A percentile compares a stretch with the other conserved stretches of the same genome.
phyloP scores from a whole-genome alignment of 371 early-diverging fungal genomes.

The Mortierella sp. region DNA sequence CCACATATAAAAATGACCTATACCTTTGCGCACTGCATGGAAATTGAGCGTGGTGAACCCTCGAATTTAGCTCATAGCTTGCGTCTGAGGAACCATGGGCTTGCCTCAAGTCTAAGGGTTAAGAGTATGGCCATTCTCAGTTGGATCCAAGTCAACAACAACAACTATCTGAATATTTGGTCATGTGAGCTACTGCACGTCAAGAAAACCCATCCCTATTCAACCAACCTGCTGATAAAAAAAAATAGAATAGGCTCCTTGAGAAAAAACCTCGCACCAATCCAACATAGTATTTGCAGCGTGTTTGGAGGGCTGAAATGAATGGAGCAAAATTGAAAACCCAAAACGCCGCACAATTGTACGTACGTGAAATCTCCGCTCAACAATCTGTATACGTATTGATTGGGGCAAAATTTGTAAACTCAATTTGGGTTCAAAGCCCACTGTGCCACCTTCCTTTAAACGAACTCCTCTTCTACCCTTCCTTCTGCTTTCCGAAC shows the following conservation, averaged over 20 bases:
- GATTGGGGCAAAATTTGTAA: conserved; percentile 24
- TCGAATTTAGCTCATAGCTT: too few relatives aligned
- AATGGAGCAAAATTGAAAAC: conserved; percentile 17
- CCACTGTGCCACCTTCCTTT: not conserved
- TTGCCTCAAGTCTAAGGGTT: too few relatives aligned
- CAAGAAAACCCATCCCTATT: too few relatives aligned
- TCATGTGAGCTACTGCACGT: too few relatives aligned
- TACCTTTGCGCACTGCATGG: too few relatives aligned
- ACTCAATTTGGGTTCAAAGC: conserved; percentile 2
- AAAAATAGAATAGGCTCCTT: too few relatives aligned
- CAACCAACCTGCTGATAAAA: too few relatives aligned
- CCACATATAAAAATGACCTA: not conserved
- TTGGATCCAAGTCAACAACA: too few relatives aligned
- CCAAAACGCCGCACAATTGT: not conserved
- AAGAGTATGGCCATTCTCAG: too few relatives aligned
- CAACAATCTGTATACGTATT: conserved; percentile 8
- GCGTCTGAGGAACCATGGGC: too few relatives aligned
- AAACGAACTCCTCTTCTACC: not conserved
- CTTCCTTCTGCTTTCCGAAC: not conserved
- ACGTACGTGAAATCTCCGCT: not conserved
- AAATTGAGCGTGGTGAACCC: too few relatives aligned
- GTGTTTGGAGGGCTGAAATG: conserved; percentile 14
- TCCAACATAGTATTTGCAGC: not conserved
- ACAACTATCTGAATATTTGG: too few relatives aligned
- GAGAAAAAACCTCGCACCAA: not conserved